These are phyloP conservation scores for Candida arabinofermentans DNA, from an alignment of 805 yeast genomes.

Conservation along the genomic window DNA sequence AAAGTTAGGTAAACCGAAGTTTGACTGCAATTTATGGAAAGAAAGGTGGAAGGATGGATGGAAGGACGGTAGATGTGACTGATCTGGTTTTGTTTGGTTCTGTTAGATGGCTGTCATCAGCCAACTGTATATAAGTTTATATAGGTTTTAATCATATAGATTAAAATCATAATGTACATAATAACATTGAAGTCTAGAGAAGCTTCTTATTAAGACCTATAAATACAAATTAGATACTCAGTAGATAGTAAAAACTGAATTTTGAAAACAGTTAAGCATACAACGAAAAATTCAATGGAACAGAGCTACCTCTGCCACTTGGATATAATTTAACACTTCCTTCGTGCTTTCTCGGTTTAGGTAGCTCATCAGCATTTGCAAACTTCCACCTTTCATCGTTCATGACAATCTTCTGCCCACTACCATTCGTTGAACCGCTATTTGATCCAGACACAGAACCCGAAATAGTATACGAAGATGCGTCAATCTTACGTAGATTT, in stretches of 20 bases:
- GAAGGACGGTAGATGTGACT: slow-evolving; percentile 60
- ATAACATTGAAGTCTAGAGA: no score
- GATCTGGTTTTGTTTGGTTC: no score
- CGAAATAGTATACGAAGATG: slow-evolving; percentile 63
- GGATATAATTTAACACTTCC: slow-evolving; percentile 80
- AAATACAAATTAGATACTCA: no score
- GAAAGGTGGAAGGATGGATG: slow-evolving; percentile 95
- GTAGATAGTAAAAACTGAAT: not conserved
- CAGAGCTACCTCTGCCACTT: slow-evolving; percentile 91
- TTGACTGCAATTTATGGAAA: slow-evolving; percentile 88
- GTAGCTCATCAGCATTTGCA: slow-evolving; percentile 62
- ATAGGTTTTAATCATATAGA: no score
- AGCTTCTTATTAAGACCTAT: no score
- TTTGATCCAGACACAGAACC: slow-evolving; percentile 23
- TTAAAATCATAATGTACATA: no score
- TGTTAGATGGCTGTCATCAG: no score
- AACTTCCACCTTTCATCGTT: slow-evolving; percentile 76
- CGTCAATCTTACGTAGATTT: slow-evolving; percentile 55
- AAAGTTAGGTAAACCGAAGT: slow-evolving; percentile 79
- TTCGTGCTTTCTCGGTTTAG: slow-evolving; percentile 80
- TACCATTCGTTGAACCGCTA: slow-evolving; percentile 13
- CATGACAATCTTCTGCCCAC: slow-evolving; percentile 40
- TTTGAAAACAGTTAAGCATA: slow-evolving; percentile 6
- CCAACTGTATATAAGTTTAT: no score
- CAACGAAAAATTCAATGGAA: slow-evolving; percentile 65